A percentile compares a stretch with the other conserved stretches of the same genome.
phyloP scores from a whole-genome alignment of 805 yeast species.

The Saturnispora gosingensis region DNA sequence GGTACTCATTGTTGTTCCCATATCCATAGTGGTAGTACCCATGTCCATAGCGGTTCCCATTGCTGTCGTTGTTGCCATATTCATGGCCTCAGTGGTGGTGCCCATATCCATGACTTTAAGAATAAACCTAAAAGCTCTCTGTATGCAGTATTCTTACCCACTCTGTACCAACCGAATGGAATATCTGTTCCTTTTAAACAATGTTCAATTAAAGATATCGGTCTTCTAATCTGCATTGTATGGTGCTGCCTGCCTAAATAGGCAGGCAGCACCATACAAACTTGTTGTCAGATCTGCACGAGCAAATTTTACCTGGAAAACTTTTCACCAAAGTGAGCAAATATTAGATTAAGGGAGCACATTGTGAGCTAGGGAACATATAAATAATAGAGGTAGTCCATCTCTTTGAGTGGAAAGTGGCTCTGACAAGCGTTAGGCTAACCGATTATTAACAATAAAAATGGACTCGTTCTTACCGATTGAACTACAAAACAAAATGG shows the following conservation, averaged over 20 bases:
- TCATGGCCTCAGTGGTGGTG: background rate
- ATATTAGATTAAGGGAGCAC: background rate
- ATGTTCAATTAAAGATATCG: background rate
- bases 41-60: background rate
- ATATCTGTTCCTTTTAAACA: background rate
- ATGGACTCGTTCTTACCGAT: background rate
- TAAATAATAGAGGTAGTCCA: background rate
- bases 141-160: background rate
- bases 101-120: slow-evolving; percentile 4
- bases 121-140: background rate
- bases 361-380: background rate
- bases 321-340: slow-evolving; percentile 5
- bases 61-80: background rate
- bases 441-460: background rate
- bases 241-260: background rate
- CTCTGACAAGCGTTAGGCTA: background rate
- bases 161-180: background rate
- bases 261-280: background rate
- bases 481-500: slow-evolving; percentile 12
- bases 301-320: background rate
- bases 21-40: slow-evolving; percentile 1
- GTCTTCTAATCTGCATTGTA: background rate
- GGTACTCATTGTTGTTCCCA: slow-evolving; percentile 4
- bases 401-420: background rate
- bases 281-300: background rate